Percentiles rank a stretch among this genome's conserved stretches.
Evolutionary conservation across 176 grass and related monocot species (phyloP).

Genomic region (Ensete ventricosum): DNA sequence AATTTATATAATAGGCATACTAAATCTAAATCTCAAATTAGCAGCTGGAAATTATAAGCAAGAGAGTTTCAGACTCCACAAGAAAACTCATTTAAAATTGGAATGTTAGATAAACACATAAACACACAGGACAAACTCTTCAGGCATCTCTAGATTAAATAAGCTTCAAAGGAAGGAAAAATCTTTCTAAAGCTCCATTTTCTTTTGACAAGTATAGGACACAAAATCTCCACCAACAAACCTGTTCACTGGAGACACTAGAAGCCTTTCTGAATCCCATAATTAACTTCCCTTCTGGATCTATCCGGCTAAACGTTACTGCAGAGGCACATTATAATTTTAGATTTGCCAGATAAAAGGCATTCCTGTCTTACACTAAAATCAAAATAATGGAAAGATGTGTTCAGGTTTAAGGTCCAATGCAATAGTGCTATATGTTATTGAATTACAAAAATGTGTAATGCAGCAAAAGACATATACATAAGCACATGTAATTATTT

Average conservation of each 20-base stretch:
- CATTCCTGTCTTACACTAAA: neutral
- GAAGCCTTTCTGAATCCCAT: slow-evolving; percentile 91
- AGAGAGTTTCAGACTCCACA: too few species aligned
- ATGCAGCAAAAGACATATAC: neutral
- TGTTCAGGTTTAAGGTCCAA: neutral
- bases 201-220: neutral
- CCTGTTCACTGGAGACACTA: slow-evolving; percentile 46
- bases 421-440: neutral
- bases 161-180: too few species aligned
- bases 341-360: neutral
- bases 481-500: neutral
- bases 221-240: slow-evolving; percentile 11
- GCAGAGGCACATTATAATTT: slow-evolving; percentile 16
- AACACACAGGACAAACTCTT: too few species aligned
- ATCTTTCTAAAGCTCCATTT: neutral
- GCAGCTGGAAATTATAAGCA: too few species aligned
- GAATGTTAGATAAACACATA: too few species aligned
- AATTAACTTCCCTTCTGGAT: slow-evolving; percentile 87
- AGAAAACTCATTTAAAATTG: too few species aligned
- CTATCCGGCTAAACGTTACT: slow-evolving; percentile 91
- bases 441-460: neutral
- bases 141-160: too few species aligned
- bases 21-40: too few species aligned
- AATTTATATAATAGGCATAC: too few species aligned
- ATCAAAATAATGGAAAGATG: neutral